Conservation (phyloP, 2,329 filamentous ascomycete species). For the Hypomyces perniciosus region DNA sequence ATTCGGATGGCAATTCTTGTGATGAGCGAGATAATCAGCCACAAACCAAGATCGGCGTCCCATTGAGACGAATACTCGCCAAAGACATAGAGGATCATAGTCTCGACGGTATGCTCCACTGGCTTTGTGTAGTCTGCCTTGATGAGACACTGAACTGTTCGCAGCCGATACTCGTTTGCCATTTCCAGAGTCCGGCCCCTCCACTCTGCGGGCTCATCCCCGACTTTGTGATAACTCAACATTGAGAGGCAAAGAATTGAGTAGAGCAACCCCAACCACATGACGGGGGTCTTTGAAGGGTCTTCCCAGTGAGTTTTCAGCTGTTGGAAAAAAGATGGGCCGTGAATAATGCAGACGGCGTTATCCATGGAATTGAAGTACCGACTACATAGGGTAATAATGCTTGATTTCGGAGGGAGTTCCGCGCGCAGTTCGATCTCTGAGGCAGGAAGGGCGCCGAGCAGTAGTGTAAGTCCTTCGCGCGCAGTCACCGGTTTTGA, state of each 20-base stretch:
- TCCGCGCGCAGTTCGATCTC: conserved; percentile 72
- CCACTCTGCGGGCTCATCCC: conserved; percentile 75
- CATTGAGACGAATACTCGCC: conserved; percentile 67
- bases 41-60: conserved; percentile 66
- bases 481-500: conserved; percentile 55
- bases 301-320: conserved; percentile 62
- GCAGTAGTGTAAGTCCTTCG: conserved; percentile 70
- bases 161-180: conserved; percentile 58
- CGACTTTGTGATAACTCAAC: conserved; percentile 72
- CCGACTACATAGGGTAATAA: conserved; percentile 78
- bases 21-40: conserved; percentile 50
- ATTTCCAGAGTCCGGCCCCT: conserved; percentile 57
- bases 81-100: conserved; percentile 68
- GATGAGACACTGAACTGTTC: conserved; percentile 72
- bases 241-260: conserved; percentile 71
- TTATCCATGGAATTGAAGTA: conserved; percentile 83
- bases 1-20: conserved; percentile 58
- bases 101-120: conserved; percentile 70
- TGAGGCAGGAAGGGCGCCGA: conserved; percentile 65
- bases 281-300: conserved; percentile 64
- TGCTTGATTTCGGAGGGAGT: conserved; percentile 72
- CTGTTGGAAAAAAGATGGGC: conserved; percentile 76
- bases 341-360: conserved; percentile 69
- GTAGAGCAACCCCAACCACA: conserved; percentile 75
- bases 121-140: conserved; percentile 73